Evolutionary conservation across 2,329 filamentous ascomycete species (phyloP).

Genomic region (Pestalotiopsis fici): DNA sequence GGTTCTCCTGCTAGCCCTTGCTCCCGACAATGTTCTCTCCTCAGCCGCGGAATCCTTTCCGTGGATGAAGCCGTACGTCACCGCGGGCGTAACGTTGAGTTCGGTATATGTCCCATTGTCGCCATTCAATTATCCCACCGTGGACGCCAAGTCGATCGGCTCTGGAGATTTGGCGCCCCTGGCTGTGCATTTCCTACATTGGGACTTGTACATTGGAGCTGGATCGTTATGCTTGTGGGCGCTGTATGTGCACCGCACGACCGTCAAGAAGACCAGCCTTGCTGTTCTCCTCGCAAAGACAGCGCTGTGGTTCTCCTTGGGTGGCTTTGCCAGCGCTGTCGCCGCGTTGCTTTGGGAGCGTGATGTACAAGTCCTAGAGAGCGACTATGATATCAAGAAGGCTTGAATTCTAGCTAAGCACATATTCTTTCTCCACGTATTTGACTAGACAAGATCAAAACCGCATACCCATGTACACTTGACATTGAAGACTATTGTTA

Average conservation of each 20-base stretch:
- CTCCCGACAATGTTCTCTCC: slow-evolving; percentile 16
- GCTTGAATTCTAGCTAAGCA: slow-evolving; percentile 1
- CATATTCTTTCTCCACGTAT: not conserved
- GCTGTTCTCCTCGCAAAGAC: slow-evolving; percentile 16
- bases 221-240: slow-evolving; percentile 27
- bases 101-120: slow-evolving; percentile 24
- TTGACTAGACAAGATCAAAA: too few species aligned
- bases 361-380: slow-evolving; percentile 26
- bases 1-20: slow-evolving; percentile 21
- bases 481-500: not conserved
- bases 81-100: slow-evolving; percentile 21
- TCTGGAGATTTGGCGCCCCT: slow-evolving; percentile 23
- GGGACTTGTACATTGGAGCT: slow-evolving; percentile 28
- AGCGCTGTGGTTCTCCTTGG: slow-evolving; percentile 26
- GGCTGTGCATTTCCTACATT: slow-evolving; percentile 27
- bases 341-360: slow-evolving; percentile 27
- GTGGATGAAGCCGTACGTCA: slow-evolving; percentile 18
- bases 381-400: slow-evolving; percentile 21
- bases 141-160: slow-evolving; percentile 16
- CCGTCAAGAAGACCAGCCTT: slow-evolving; percentile 18
- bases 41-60: slow-evolving; percentile 17
- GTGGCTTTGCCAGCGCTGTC: slow-evolving; percentile 21
- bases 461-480: too few species aligned
- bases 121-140: slow-evolving; percentile 15
- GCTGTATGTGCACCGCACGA: slow-evolving; percentile 25